Base-by-base conservation (phyloP, 306 rosid genomes). In the Adenanthera pavonina region DNA sequence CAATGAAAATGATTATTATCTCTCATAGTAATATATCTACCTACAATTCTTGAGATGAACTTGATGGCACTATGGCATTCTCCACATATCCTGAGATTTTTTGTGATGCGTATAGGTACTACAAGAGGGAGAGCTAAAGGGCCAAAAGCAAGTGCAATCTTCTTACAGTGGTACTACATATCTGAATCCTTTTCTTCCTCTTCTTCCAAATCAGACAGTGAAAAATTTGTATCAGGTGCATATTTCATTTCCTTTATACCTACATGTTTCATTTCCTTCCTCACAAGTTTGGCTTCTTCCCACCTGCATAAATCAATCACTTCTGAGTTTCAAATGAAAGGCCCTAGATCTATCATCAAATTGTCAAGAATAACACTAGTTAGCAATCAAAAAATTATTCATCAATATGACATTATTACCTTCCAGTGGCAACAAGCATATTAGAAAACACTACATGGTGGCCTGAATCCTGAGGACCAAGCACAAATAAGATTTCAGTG, bases 391-490 rank as follows among this genome's bases (percentile, higher is more conserved):
- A 44, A 59, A 36, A 25, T 52, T 68, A 66, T 13, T 48, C 51
- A 68, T 40, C 61, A 33, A 79, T 49, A 70, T 30, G n/a, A 74
- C 30, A 65, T 69, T 76, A 64, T 80, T 91, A 94, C 97, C 97
- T 91, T 83, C 97, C 94, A 60, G 92, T 86, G 54, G 91, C 88
- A n/a, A 95, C 95, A 66, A 92, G 87, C 88, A 91, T 82, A 57
- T 95, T 95, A 30, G 97, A 95, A 68, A 95, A 89, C 83, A 95
- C 91, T 47, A 92, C 95, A 82, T 89, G 92, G 76, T 92, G 89
- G 82, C 98, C 98, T 2, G 98, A 91, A 85, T 95, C 98, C 30
- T 85, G 89, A 33, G 94, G 97, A 79, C 92, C 97, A 54, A 91
- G 97, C 83, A 86, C 84, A 74, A 95, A 95, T 75, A 92, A 80